A percentile compares a stretch with the other conserved stretches of the same genome.
Conservation (phyloP, 768 basidiomycete genomes). For the Lactarius hengduanensis region DNA sequence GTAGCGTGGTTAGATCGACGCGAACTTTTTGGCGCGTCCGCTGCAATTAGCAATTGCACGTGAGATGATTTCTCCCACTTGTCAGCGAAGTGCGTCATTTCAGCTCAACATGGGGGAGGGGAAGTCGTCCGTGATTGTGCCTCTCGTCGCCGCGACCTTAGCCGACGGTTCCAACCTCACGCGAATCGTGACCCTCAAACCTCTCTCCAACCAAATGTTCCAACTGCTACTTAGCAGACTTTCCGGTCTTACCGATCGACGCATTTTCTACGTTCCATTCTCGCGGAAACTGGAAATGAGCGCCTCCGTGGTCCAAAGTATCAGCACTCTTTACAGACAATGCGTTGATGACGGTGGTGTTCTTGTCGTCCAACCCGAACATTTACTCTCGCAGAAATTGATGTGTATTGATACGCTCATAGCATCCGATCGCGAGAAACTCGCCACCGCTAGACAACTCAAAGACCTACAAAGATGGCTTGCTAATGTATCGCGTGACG, state of each 20-base stretch:
- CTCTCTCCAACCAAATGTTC: conserved; percentile 49
- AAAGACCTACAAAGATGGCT: conserved; percentile 5
- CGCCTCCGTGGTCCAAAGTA: conserved; percentile 26
- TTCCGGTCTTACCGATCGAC: conserved; percentile 45
- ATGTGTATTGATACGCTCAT: conserved; percentile 42
- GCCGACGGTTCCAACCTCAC: conserved; percentile 46
- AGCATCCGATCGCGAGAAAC: conserved; percentile 24
- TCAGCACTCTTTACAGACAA: conserved; percentile 38
- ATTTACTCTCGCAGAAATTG: conserved; percentile 51
- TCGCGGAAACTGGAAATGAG: conserved; percentile 39
- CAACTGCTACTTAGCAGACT: conserved; percentile 44
- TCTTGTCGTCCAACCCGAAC: conserved; percentile 51
- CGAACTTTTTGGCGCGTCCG: conserved; percentile 43
- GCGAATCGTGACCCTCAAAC: conserved; percentile 51
- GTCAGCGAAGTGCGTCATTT: conserved; percentile 39
- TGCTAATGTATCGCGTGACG: conserved; percentile 11
- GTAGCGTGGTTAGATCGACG: conserved; percentile 41
- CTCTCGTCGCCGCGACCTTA: conserved; percentile 41
- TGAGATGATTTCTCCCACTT: conserved; percentile 48
- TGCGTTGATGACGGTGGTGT: conserved; percentile 44
- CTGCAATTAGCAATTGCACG: conserved; percentile 43
- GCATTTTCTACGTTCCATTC: conserved; percentile 51
- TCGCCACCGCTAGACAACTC: background rate
- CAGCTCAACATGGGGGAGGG: conserved; percentile 64
- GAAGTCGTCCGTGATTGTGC: conserved; percentile 53